These are phyloP conservation scores for Microstegium vimineum DNA, from an alignment of 176 grass and related monocot species.

Conservation along the genomic window DNA sequence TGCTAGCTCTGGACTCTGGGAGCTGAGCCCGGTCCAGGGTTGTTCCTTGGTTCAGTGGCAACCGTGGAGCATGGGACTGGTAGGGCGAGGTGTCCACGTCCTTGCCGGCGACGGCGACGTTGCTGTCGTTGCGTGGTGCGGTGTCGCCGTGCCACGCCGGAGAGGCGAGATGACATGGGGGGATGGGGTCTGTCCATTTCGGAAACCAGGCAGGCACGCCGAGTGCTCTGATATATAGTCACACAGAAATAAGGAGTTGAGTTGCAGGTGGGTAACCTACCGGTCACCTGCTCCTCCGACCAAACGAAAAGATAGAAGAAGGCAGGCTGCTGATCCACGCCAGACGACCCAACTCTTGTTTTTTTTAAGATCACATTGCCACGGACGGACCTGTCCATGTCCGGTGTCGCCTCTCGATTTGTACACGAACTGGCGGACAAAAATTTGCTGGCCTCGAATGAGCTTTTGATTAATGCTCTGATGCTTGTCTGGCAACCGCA, in stretches of 20 bases:
- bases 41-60: background rate
- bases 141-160: background rate
- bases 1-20: background rate
- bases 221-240: background rate
- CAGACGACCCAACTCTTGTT: background rate
- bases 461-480: background rate
- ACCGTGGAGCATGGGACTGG: background rate
- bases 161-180: background rate
- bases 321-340: background rate
- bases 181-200: background rate
- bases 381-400: background rate
- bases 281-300: background rate
- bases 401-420: background rate
- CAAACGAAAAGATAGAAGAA: background rate
- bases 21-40: background rate
- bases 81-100: background rate
- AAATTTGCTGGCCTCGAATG: background rate
- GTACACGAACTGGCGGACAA: background rate
- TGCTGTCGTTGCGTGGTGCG: background rate
- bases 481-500: background rate
- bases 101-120: background rate
- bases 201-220: background rate
- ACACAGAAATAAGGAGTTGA: background rate
- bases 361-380: background rate
- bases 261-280: constrained; percentile 15